These are phyloP conservation scores for Neurospora sp. DNA, from an alignment of 495 filamentous ascomycete species.

Conservation along the genomic window DNA sequence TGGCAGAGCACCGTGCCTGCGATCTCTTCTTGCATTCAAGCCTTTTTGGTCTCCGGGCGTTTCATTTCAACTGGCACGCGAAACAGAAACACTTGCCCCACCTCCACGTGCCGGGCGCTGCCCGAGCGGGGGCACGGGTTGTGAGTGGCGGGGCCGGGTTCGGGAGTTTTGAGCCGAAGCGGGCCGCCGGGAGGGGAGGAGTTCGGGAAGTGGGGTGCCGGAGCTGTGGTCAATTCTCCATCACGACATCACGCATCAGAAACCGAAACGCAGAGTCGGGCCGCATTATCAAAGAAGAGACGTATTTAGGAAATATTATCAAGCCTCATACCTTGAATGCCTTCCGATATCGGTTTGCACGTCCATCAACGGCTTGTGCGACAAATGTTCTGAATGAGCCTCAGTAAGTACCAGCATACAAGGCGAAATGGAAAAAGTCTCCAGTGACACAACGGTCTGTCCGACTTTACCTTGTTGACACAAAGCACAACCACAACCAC, in stretches of 20 bases:
- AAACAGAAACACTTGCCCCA: not conserved
- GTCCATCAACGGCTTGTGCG: not conserved
- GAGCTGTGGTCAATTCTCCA: not conserved
- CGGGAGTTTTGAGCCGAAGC: not conserved
- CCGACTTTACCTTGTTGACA: not conserved
- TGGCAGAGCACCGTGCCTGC: no score
- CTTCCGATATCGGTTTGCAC: not conserved
- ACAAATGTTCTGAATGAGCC: not conserved
- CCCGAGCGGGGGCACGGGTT: not conserved
- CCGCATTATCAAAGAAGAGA: no score
- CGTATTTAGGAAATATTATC: no score
- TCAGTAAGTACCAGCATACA: not conserved
- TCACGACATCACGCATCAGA: not conserved
- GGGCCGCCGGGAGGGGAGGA: not conserved
- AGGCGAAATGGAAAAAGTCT: not conserved
- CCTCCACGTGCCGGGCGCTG: not conserved
- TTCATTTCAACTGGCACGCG: not conserved
- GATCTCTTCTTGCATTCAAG: not conserved
- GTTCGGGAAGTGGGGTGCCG: not conserved
- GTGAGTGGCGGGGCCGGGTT: not conserved
- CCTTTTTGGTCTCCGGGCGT: not conserved
- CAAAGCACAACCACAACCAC: not conserved
- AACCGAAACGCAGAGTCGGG: no score
- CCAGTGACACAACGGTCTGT: not conserved
- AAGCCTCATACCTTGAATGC: no score